A percentile compares a stretch with the other conserved stretches of the same genome.
Evolutionary conservation across 352 stramenopile species (phyloP).

Genomic region (Globisporangium carolinianum): DNA sequence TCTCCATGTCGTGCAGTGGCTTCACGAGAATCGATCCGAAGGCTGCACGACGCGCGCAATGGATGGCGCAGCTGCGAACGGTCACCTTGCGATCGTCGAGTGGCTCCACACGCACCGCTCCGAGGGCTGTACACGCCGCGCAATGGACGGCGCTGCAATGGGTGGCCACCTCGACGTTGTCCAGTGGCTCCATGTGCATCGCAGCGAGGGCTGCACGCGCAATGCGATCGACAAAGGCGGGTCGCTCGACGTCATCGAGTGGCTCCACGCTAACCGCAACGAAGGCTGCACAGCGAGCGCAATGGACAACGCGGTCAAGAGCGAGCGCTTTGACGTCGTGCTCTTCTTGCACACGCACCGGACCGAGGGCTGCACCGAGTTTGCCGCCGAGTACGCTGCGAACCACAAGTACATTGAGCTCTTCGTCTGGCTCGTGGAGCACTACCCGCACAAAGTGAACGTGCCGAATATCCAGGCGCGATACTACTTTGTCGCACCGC

Average conservation of each 20-base stretch:
- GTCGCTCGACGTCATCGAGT: slow-evolving; percentile 9
- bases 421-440: slow-evolving; percentile 8
- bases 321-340: slow-evolving; percentile 7
- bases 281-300: slow-evolving; percentile 12
- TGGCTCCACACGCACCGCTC: slow-evolving; percentile 5
- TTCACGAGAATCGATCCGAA: slow-evolving; percentile 9
- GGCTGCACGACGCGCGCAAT: slow-evolving; percentile 13
- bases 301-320: slow-evolving; percentile 9
- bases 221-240: slow-evolving; percentile 11
- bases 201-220: slow-evolving; percentile 18
- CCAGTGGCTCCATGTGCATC: slow-evolving; percentile 26
- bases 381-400: slow-evolving; percentile 8
- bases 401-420: slow-evolving; percentile 12
- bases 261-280: slow-evolving; percentile 13
- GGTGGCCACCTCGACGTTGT: slow-evolving; percentile 19
- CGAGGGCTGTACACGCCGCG: slow-evolving; percentile 7
- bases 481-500: slow-evolving; percentile 9
- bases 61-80: slow-evolving; percentile 9
- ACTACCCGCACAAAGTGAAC: slow-evolving; percentile 9
- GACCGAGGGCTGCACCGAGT: slow-evolving; percentile 8
- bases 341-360: slow-evolving; percentile 5
- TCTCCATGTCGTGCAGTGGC: slow-evolving; percentile 10
- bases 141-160: slow-evolving; percentile 13
- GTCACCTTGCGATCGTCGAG: slow-evolving; percentile 4
- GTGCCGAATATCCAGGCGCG: slow-evolving; percentile 10